Percentiles rank a stretch among this genome's conserved stretches.
Conservation (phyloP, 768 basidiomycete genomes). For the Naganishia randhawae region DNA sequence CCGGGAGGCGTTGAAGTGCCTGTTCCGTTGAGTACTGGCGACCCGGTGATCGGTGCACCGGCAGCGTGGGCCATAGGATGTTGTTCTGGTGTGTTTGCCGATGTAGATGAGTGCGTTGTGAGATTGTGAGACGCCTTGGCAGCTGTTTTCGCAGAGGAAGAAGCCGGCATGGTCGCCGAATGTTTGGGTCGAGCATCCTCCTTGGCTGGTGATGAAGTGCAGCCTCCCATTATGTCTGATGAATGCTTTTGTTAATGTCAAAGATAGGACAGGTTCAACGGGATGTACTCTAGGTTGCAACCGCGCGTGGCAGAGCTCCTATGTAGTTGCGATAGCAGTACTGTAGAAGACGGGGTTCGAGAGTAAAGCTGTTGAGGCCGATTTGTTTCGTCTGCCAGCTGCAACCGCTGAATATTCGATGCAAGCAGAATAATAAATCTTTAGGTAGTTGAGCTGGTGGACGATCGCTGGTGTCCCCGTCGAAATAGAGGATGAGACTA, state of each 20-base stretch:
- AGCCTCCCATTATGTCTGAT: constrained; percentile 23
- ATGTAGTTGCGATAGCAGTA: not conserved
- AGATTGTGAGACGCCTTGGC: not conserved
- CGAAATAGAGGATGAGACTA: not conserved
- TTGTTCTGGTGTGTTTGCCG: not conserved
- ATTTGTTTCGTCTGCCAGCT: not conserved
- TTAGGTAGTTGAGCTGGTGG: not conserved
- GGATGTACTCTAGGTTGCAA: not conserved
- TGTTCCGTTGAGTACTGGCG: constrained; percentile 25
- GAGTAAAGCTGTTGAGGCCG: not conserved
- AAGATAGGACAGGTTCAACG: not conserved
- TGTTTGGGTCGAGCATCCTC: not conserved
- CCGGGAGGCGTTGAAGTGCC: constrained; percentile 14
- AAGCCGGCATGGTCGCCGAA: not conserved
- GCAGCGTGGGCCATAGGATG: not conserved
- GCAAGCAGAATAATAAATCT: not conserved
- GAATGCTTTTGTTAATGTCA: not conserved
- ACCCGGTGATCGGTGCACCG: constrained; percentile 7
- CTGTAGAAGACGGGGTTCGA: not conserved
- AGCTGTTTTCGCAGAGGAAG: not conserved
- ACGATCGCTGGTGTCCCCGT: too few species aligned
- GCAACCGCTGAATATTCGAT: not conserved
- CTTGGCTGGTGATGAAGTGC: constrained; percentile 24
- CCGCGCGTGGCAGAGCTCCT: not conserved
- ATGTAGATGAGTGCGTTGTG: not conserved